Percentiles rank a stretch among this genome's conserved stretches.
Conservation (phyloP, 495 filamentous ascomycete species). For the Tuber indicum region DNA sequence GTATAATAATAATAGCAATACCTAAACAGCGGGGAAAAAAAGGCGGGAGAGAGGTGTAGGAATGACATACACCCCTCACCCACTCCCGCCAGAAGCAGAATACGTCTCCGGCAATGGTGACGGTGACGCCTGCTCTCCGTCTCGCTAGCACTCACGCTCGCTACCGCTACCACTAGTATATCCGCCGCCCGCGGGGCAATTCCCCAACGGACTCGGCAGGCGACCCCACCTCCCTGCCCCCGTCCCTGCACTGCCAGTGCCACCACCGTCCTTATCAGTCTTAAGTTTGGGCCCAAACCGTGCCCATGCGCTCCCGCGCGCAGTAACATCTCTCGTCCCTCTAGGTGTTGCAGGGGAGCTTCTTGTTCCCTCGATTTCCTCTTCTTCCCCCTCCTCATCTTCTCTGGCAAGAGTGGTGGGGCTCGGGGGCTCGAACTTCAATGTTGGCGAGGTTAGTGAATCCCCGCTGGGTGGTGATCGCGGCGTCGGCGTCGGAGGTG, state of each 20-base stretch:
- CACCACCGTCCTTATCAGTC: constrained; percentile 10
- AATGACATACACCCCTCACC: too few species aligned
- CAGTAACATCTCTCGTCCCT: constrained; percentile 12
- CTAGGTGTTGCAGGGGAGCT: constrained; percentile 34
- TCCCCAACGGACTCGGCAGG: constrained; percentile 36
- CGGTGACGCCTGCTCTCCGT: neutral
- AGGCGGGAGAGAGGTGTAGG: too few species aligned
- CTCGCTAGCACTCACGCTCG: neutral
- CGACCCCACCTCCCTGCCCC: constrained; percentile 21
- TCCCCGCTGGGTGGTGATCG: constrained; percentile 1
- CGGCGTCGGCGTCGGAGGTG: constrained; percentile 12
- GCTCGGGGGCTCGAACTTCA: constrained; percentile 17
- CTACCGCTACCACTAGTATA: neutral
- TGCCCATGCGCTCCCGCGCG: constrained; percentile 12
- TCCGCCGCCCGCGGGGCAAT: neutral
- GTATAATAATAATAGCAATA: neutral
- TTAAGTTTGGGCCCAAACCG: constrained; percentile 35
- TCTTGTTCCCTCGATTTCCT: constrained; percentile 12
- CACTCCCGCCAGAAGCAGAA: neutral
- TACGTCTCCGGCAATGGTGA: neutral
- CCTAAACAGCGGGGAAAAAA: neutral
- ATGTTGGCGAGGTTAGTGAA: constrained; percentile 13
- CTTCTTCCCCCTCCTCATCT: neutral
- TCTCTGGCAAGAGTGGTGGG: constrained; percentile 13
- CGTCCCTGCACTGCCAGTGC: neutral